Evolutionary conservation across 1,284 basidiomycete species (phyloP), one percentile per base, ranked within the genome.

Genomic region (Trametes hirsuta): DNA sequence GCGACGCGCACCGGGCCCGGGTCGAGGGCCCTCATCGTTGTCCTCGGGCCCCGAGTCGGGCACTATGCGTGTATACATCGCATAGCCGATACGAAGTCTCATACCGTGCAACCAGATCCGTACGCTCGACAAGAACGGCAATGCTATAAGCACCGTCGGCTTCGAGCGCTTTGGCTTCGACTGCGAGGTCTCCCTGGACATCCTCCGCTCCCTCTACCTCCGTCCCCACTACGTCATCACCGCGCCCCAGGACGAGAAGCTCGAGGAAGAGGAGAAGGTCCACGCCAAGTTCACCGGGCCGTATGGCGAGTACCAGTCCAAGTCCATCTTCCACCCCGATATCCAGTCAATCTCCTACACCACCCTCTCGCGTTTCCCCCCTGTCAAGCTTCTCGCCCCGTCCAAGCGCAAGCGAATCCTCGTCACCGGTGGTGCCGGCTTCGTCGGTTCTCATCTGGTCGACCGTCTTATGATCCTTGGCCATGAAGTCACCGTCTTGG

Each of bases 381-480:
- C 96, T 4, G 95, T 98, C 58, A 92, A 87, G 67, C 87, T 95
- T 50, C 84, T 98, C 37, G 77, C 93, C 18, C 87, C 91, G 36
- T 81, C 86, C 3, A 75, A 83, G 64, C 87, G 94, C 70, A 97
- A 97, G 78, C 89, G 97, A 50, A 82, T 98, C 69, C 86, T 99
- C 42, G 88, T 97, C 66, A 98, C 96, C 15, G 96, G 96, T 66
- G 96, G 95, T 56, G 97, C 97, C 49, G 96, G 96, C 34, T 99
- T 99, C 74, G 96, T 99, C 60, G 97, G 97, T 34, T 97, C 94
- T 45, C 97, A 99, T 79, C 87, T 99, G 58, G 93, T 96, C 54
- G 97, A 99, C 79, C 88, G 97, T 55, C 85, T 98, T 62, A 97
- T 99, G 94, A 85, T 98, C 66, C 87, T 98, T 66, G 97, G 97